Evolutionary conservation across 176 grass and related monocot genomes (phyloP).

Genomic region (Aechmea fasciata): DNA sequence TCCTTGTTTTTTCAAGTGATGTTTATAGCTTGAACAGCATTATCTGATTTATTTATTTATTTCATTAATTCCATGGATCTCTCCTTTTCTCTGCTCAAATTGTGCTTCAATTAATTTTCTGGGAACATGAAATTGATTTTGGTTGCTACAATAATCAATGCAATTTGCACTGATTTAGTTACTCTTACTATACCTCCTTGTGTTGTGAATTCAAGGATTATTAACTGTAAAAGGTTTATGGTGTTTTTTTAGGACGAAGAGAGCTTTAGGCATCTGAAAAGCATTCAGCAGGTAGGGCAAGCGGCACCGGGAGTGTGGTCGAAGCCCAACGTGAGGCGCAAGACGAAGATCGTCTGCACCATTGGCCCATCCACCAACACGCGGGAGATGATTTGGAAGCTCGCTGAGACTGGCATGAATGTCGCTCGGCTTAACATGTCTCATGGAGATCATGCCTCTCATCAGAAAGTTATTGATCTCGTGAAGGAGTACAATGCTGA

Average conservation of each 20-base stretch:
- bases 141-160: too few species aligned
- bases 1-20: not conserved
- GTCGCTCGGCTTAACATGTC: conserved; percentile 94
- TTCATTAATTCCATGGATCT: not conserved
- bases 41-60: not conserved
- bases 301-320: conserved; percentile 49
- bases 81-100: too few species aligned
- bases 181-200: too few species aligned
- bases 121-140: too few species aligned
- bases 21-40: too few species aligned
- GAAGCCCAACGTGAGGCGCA: conserved; percentile 80
- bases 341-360: conserved; percentile 98
- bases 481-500: conserved; percentile 95
- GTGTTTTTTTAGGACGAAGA: conserved; percentile 52
- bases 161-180: too few species aligned
- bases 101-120: too few species aligned
- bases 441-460: conserved; percentile 80
- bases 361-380: conserved; percentile 95
- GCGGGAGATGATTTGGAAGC: conserved; percentile 87
- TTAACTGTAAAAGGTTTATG: conserved; percentile 13
- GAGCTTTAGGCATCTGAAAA: conserved; percentile 74
- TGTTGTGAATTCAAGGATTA: not conserved
- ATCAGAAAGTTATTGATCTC: conserved; percentile 88
- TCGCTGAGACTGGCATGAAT: conserved; percentile 86
- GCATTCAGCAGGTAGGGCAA: conserved; percentile 54